Conservation (phyloP, 1,139 yeast genomes). For the Casaregolazyma lundiana region DNA sequence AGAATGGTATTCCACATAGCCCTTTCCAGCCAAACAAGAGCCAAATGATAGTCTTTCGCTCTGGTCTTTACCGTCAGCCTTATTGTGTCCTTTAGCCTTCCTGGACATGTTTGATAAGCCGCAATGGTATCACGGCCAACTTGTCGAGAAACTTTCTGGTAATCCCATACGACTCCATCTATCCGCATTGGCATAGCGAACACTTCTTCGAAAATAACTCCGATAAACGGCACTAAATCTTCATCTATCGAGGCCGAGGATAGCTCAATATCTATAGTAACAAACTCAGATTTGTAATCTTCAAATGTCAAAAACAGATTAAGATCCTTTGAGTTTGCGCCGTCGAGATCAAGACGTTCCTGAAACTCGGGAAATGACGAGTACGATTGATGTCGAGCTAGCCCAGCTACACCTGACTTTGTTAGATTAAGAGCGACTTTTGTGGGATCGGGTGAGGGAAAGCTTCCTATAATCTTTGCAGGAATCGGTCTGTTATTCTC, state of each 20-base stretch:
- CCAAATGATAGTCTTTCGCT: slow-evolving; percentile 55
- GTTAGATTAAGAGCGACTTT: slow-evolving; percentile 70
- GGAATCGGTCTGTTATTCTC: slow-evolving; percentile 77
- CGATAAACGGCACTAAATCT: slow-evolving; percentile 58
- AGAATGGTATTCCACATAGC: slow-evolving; percentile 62
- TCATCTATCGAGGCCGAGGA: slow-evolving; percentile 61
- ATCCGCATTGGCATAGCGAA: slow-evolving; percentile 67
- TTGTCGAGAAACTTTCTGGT: slow-evolving; percentile 68
- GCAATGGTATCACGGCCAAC: slow-evolving; percentile 68
- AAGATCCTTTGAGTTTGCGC: slow-evolving; percentile 4
- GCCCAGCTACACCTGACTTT: slow-evolving; percentile 37
- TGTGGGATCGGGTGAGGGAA: slow-evolving; percentile 63
- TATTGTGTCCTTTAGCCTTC: slow-evolving; percentile 61
- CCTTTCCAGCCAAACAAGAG: slow-evolving; percentile 71
- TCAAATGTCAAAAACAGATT: slow-evolving; percentile 70
- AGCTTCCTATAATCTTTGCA: slow-evolving; percentile 44
- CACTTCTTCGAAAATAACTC: slow-evolving; percentile 55
- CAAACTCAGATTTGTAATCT: slow-evolving; percentile 72
- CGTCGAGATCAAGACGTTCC: slow-evolving; percentile 3
- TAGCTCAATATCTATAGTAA: slow-evolving; percentile 53
- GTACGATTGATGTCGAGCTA: neutral
- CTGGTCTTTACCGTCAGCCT: slow-evolving; percentile 60
- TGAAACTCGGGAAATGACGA: slow-evolving; percentile 26
- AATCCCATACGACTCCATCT: slow-evolving; percentile 58
- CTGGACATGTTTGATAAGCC: slow-evolving; percentile 43